Percentiles rank a stretch among this genome's conserved stretches.
Evolutionary conservation across 2,329 filamentous ascomycete species (phyloP).

Genomic region (Stemphylium lycopersici): DNA sequence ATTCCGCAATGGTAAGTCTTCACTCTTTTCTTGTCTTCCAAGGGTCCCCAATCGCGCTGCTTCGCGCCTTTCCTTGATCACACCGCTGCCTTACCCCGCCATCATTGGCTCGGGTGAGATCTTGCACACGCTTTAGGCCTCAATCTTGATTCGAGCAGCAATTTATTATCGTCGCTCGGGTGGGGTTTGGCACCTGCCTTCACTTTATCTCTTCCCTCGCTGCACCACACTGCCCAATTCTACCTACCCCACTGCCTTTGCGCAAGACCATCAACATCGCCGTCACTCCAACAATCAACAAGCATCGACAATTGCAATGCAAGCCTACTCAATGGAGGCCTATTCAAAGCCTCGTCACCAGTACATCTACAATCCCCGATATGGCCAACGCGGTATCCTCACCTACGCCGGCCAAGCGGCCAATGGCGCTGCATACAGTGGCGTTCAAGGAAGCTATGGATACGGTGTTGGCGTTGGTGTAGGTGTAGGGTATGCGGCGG

Average conservation of each 20-base stretch:
- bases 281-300: not conserved
- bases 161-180: conserved; percentile 8
- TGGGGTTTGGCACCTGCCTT: conserved; percentile 10
- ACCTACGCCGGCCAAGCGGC: conserved; percentile 35
- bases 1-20: conserved; percentile 33
- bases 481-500: conserved; percentile 24
- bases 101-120: conserved; percentile 13
- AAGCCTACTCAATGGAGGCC: conserved; percentile 32
- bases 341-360: conserved; percentile 41
- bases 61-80: conserved; percentile 15
- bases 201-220: conserved; percentile 16
- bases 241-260: not conserved
- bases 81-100: conserved; percentile 20
- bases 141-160: not conserved
- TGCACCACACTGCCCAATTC: conserved; percentile 3
- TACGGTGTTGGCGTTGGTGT: conserved; percentile 22
- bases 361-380: conserved; percentile 40
- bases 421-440: conserved; percentile 35
- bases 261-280: not conserved
- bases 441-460: conserved; percentile 24
- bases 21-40: conserved; percentile 16
- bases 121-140: not conserved
- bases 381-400: conserved; percentile 37
- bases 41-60: conserved; percentile 11
- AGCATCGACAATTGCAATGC: conserved; percentile 15